These are phyloP conservation scores for Diospyros lotus DNA, from an alignment of 148 eudicot species.

Conservation along the genomic window DNA sequence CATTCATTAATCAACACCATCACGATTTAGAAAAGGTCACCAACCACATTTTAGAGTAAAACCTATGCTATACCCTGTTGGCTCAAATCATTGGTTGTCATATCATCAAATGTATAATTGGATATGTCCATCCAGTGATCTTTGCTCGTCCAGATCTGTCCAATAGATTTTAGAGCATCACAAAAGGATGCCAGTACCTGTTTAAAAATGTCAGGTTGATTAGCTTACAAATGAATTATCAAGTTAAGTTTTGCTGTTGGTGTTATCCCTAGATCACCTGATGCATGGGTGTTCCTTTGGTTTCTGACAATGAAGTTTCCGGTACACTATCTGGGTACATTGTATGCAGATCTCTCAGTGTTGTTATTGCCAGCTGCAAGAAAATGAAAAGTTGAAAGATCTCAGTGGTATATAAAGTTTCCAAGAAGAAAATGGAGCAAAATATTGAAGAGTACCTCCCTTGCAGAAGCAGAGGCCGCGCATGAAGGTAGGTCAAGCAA, in stretches of 20 bases:
- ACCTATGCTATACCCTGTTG: conserved; percentile 51
- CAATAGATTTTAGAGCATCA: conserved; percentile 60
- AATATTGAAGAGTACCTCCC: conserved; percentile 44
- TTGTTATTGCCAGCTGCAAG: conserved; percentile 62
- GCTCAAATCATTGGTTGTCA: conserved; percentile 39
- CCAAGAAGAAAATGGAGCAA: not conserved
- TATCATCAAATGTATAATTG: conserved; percentile 24
- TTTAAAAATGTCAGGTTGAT: conserved; percentile 12
- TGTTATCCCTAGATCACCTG: conserved; percentile 42
- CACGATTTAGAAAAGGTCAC: not conserved
- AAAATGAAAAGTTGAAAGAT: not conserved
- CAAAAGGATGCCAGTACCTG: conserved; percentile 69
- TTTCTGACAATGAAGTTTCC: conserved; percentile 38
- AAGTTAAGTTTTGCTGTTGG: not conserved
- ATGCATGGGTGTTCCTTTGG: conserved; percentile 50
- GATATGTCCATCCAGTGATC: conserved; percentile 54
- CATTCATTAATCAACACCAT: not conserved
- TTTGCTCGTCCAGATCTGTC: conserved; percentile 67
- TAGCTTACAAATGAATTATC: not conserved
- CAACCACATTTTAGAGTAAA: not conserved
- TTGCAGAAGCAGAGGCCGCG: conserved; percentile 53
- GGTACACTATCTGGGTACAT: conserved; percentile 68
- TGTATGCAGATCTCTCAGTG: conserved; percentile 69
- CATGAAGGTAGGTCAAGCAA: conserved; percentile 78
- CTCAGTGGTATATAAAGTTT: not conserved